A percentile compares a stretch with the other conserved stretches of the same genome.
These are phyloP conservation scores for Tardiomyces digboiensis DNA, from an alignment of 1,139 yeast genomes.

Conservation along the genomic window DNA sequence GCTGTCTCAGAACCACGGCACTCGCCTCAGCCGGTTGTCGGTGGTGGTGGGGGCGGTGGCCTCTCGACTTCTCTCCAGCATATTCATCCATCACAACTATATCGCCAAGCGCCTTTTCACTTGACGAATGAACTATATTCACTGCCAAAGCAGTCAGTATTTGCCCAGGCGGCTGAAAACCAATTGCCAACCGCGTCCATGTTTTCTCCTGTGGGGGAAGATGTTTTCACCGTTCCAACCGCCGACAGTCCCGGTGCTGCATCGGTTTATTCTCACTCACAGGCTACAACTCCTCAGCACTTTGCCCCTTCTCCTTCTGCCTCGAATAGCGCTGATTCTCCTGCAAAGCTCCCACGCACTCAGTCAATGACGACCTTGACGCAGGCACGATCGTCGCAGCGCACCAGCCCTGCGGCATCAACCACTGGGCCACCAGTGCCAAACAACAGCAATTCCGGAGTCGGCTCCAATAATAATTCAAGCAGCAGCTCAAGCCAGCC, in stretches of 20 bases:
- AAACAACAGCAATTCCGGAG: neutral
- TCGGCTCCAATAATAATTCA: neutral
- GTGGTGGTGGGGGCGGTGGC: neutral
- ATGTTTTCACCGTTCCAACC: neutral
- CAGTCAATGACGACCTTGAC: neutral
- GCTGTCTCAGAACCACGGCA: neutral
- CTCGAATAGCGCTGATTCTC: neutral
- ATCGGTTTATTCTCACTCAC: neutral
- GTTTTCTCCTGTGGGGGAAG: neutral
- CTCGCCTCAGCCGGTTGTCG: neutral
- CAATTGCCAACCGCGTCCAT: neutral
- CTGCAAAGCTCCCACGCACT: neutral
- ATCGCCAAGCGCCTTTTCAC: slow-evolving; percentile 1
- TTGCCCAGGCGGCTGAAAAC: neutral
- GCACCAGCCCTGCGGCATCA: neutral
- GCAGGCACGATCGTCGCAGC: neutral
- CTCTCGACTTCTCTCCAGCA: slow-evolving; percentile 12
- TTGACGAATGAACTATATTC: neutral
- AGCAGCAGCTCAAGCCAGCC: neutral
- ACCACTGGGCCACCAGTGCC: neutral
- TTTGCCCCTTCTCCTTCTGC: neutral
- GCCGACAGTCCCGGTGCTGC: neutral
- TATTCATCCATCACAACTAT: slow-evolving; percentile 15
- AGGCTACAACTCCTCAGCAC: neutral
- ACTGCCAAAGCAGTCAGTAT: neutral